Conservation (phyloP, 345 rosid genomes). For the Aethionema arabicum region DNA sequence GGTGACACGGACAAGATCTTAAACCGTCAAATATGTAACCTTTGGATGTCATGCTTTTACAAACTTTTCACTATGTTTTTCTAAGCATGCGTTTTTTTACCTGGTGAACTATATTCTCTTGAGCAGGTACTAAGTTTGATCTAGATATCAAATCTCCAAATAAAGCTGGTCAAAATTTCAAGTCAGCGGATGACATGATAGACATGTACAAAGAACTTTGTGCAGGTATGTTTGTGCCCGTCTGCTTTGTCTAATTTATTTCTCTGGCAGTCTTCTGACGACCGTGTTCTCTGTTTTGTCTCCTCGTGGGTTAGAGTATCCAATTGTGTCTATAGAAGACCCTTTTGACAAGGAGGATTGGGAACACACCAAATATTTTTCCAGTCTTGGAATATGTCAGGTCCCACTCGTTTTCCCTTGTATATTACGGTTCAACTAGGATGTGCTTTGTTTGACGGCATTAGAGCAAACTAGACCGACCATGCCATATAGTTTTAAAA, state of each 20-base stretch:
- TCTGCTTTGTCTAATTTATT: slow-evolving; percentile 14
- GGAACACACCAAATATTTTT: slow-evolving; percentile 74
- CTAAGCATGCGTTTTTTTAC: slow-evolving; percentile 15
- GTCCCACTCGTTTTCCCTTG: slow-evolving; percentile 42
- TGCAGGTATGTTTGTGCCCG: slow-evolving; percentile 48
- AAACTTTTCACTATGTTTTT: background rate
- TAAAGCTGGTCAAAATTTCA: slow-evolving; percentile 83
- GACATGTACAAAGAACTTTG: slow-evolving; percentile 87
- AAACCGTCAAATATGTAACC: slow-evolving; percentile 5
- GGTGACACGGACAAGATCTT: slow-evolving; percentile 9
- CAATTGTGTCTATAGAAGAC: slow-evolving; percentile 86
- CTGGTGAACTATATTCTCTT: slow-evolving; percentile 2
- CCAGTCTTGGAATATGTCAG: slow-evolving; percentile 92
- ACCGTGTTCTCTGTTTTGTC: slow-evolving; percentile 26
- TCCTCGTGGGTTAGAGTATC: slow-evolving; percentile 57
- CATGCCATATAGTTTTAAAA: background rate
- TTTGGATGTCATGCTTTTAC: slow-evolving; percentile 3
- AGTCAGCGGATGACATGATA: slow-evolving; percentile 93
- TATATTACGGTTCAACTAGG: slow-evolving; percentile 8
- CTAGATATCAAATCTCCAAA: slow-evolving; percentile 67
- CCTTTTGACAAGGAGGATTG: slow-evolving; percentile 99
- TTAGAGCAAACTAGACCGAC: slow-evolving; percentile 9
- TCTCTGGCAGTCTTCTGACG: slow-evolving; percentile 14
- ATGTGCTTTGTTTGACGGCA: slow-evolving; percentile 12
- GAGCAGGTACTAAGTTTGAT: slow-evolving; percentile 88